Evolutionary conservation across 148 eudicot species (phyloP).

Genomic region (Silene latifolia): DNA sequence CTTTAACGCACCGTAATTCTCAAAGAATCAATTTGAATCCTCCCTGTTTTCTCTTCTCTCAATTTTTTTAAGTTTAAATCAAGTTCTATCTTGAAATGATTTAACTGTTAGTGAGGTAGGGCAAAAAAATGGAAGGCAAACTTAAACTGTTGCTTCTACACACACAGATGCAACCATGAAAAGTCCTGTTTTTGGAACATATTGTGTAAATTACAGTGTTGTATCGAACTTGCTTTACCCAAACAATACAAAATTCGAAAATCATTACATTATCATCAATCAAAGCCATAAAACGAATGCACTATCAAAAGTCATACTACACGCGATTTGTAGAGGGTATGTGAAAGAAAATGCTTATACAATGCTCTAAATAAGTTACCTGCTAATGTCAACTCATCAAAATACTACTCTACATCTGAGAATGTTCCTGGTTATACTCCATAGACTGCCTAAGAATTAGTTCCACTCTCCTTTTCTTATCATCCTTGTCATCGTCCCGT

Average conservation of each 20-base stretch:
- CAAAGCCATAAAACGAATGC: not conserved
- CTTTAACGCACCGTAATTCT: too few species aligned
- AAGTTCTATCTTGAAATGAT: too few species aligned
- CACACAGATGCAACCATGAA: too few species aligned
- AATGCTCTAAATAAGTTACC: conserved; percentile 8
- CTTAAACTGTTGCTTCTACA: too few species aligned
- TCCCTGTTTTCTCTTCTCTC: too few species aligned
- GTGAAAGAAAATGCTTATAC: not conserved
- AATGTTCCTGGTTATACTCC: conserved; percentile 60
- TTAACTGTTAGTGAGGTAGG: too few species aligned
- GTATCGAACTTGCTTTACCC: not conserved
- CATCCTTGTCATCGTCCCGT: conserved; percentile 75
- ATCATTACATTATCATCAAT: not conserved
- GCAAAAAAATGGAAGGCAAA: too few species aligned
- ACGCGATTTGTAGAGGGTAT: not conserved
- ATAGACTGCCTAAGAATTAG: conserved; percentile 66
- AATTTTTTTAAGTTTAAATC: too few species aligned
- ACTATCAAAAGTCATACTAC: not conserved
- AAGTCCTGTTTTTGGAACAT: too few species aligned
- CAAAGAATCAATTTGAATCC: too few species aligned
- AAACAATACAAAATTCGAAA: not conserved
- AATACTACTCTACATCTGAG: conserved; percentile 49
- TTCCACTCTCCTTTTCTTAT: conserved; percentile 80
- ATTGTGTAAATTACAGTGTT: not conserved
- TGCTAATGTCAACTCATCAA: not conserved